These are phyloP conservation scores for Aspergillus oerlinghausenensis DNA, from an alignment of 2,329 filamentous ascomycete species.

Conservation along the genomic window DNA sequence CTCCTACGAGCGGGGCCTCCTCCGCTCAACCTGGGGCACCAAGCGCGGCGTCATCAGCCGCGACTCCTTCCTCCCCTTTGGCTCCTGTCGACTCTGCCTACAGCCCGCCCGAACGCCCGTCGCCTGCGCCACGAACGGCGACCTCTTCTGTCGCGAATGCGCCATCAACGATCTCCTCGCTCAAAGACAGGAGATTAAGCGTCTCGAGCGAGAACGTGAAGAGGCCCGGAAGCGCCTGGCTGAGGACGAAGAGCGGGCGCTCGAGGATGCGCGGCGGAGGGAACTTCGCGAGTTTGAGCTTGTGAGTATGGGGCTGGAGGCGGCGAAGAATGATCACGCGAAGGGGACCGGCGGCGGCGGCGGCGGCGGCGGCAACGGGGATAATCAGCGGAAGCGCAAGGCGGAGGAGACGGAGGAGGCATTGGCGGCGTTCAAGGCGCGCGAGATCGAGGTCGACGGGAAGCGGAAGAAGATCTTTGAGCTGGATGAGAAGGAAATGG, in stretches of 20 bases:
- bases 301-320: slow-evolving; percentile 65
- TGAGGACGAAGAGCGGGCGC: slow-evolving; percentile 56
- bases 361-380: slow-evolving; percentile 5
- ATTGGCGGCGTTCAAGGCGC: slow-evolving; percentile 24
- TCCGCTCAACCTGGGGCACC: slow-evolving; percentile 76
- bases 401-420: slow-evolving; percentile 25
- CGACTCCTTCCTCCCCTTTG: slow-evolving; percentile 89
- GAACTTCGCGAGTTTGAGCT: slow-evolving; percentile 80
- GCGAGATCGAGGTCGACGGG: slow-evolving; percentile 44
- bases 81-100: slow-evolving; percentile 82
- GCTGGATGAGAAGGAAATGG: slow-evolving; percentile 71
- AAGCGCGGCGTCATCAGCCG: slow-evolving; percentile 78
- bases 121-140: slow-evolving; percentile 69
- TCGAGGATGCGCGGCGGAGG: slow-evolving; percentile 65
- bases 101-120: slow-evolving; percentile 77
- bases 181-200: slow-evolving; percentile 86
- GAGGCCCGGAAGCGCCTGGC: slow-evolving; percentile 57
- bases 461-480: slow-evolving; percentile 73
- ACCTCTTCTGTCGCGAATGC: slow-evolving; percentile 94
- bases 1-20: slow-evolving; percentile 77
- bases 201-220: slow-evolving; percentile 64
- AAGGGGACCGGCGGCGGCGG: slow-evolving; percentile 8
- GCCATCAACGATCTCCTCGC: slow-evolving; percentile 84
- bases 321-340: slow-evolving; percentile 9
- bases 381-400: slow-evolving; percentile 26